phyloP scores from a whole-genome alignment of 2,329 filamentous ascomycete genomes.

The Cordyceps militaris region DNA sequence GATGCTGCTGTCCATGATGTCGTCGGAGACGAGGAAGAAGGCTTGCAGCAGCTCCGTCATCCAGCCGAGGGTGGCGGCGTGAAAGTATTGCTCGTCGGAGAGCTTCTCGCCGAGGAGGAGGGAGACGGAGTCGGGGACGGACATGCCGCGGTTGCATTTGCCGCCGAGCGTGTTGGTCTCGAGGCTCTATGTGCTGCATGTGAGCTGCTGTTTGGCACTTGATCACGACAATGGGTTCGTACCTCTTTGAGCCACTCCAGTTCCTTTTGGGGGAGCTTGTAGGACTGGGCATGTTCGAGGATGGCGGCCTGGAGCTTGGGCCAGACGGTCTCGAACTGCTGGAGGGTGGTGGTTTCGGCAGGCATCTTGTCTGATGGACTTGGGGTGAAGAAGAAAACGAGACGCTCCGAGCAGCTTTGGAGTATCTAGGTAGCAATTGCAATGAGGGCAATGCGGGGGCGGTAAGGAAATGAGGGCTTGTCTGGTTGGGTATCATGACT shows the following conservation, averaged over 20 bases:
- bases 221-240: conserved; percentile 19
- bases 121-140: conserved; percentile 83
- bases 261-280: conserved; percentile 75
- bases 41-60: conserved; percentile 97
- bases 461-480: conserved; percentile 6
- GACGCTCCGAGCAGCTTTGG: no score
- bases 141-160: conserved; percentile 99
- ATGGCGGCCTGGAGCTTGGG: conserved; percentile 79
- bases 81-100: conserved; percentile 76
- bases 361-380: conserved; percentile 11
- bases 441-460: conserved; percentile 1
- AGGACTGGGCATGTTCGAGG: conserved; percentile 67
- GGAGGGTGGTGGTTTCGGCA: conserved; percentile 65
- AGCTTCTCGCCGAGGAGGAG: conserved; percentile 68
- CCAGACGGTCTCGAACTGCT: conserved; percentile 87
- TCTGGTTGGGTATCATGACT: background rate
- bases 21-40: conserved; percentile 97
- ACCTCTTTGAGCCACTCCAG: conserved; percentile 84
- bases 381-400: background rate
- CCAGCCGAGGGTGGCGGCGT: conserved; percentile 85
- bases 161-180: conserved; percentile 84
- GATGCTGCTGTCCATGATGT: conserved; percentile 96
- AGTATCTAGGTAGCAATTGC: no score
- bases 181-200: conserved; percentile 52
- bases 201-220: background rate